A percentile compares a stretch with the other conserved stretches of the same genome.
These are phyloP conservation scores for Spencermartinsiella europaea DNA, from an alignment of 805 yeast species.

Conservation along the genomic window DNA sequence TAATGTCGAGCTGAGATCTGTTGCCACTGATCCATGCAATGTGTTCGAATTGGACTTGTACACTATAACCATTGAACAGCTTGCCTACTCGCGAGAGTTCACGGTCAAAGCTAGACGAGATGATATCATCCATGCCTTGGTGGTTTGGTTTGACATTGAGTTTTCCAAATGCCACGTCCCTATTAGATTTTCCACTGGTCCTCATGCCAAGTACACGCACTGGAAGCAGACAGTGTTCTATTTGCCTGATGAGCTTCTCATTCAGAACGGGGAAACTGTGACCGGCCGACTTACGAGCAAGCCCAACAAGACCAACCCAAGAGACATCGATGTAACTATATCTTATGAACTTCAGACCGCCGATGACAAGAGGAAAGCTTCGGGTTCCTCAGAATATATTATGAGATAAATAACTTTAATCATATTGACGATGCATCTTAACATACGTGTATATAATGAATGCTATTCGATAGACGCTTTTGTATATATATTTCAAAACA, in stretches of 20 bases:
- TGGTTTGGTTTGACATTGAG: slow-evolving; percentile 92
- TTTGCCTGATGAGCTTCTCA: slow-evolving; percentile 70
- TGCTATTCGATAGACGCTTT: not conserved
- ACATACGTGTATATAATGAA: slow-evolving; percentile 1
- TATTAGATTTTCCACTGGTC: slow-evolving; percentile 86
- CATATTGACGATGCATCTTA: not conserved
- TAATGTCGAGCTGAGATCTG: slow-evolving; percentile 74
- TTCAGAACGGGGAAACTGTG: slow-evolving; percentile 70
- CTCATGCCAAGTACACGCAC: slow-evolving; percentile 90
- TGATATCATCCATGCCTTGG: slow-evolving; percentile 81
- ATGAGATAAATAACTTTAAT: slow-evolving; percentile 55
- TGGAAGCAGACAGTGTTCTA: slow-evolving; percentile 99
- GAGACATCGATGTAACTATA: slow-evolving; percentile 84
- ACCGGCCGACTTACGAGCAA: slow-evolving; percentile 66
- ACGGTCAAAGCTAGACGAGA: slow-evolving; percentile 65
- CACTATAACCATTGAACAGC: slow-evolving; percentile 76
- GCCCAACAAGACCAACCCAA: slow-evolving; percentile 74
- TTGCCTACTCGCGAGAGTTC: slow-evolving; percentile 71
- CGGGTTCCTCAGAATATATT: slow-evolving; percentile 60
- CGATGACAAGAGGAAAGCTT: slow-evolving; percentile 47
- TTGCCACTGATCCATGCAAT: slow-evolving; percentile 66
- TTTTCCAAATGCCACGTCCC: slow-evolving; percentile 53
- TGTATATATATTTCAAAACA: not conserved
- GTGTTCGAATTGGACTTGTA: slow-evolving; percentile 83
- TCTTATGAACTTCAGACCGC: slow-evolving; percentile 46